Base-by-base conservation (phyloP, 495 filamentous ascomycete genomes). In the Cetradonia linearis region DNA sequence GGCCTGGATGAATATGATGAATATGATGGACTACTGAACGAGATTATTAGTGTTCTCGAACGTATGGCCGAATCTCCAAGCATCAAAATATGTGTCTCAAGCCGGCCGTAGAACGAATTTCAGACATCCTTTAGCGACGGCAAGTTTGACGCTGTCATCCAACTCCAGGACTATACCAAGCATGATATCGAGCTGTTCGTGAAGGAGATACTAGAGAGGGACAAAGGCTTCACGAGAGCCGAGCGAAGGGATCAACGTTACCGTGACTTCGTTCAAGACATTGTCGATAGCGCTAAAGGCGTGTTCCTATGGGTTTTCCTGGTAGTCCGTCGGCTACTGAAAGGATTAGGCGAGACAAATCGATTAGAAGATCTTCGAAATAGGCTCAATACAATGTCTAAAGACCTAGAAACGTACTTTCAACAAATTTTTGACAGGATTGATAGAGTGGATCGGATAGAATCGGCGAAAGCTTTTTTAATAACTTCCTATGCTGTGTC, bases 41-140 rank as follows among this genome's bases (percentile, higher is more conserved):
- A 69, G 5, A 58, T 73, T 9, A 48, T 72, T 11, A 48, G 67
- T 3, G 28, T 66, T 0, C 44, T 73, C 27, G 18, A 67, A 31
- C 20, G 27, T 6, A 42, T 68, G 38, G 50, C 63, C 16, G 33
- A 46, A 8, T 58, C 55, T 25, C n/a, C 54, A 0, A 64, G 73
- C 57, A 62, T 80, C 59, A 81, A 81, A 56, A 23, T 75, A 3
- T 82, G 79, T 59, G 61, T 78, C 5, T 76, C 79, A n/a, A 81
- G 79, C 58, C 71, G 79, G 1, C 76, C 78, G 0, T 79, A 73
- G 74, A 68, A 69, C 31, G 64, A 67, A 0, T 81, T 81, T 56
- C 62, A 72, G 34, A 67, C 74, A 50, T 65, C 65, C 0, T 78
- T 79, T 20, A 13, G 11, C 10, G 38, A 37, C 11, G 34, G 34